Evolutionary conservation across 1,139 yeast species (phyloP), one percentile per base, ranked within the genome.

Genomic region (Zygosaccharomyces pseudobailii): DNA sequence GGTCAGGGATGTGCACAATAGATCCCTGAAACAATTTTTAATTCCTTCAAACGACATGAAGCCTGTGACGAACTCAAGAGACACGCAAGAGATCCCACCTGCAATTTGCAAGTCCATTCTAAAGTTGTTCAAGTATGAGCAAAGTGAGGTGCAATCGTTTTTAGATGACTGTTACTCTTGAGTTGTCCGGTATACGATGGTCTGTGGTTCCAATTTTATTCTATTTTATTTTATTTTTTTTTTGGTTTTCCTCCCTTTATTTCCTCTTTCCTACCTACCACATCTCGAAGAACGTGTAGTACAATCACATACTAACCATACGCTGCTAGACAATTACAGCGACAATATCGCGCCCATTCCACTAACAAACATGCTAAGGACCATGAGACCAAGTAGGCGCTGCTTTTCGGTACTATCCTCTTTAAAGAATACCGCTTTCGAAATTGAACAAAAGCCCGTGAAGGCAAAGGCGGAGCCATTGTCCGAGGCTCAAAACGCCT

Each of bases 401-500:
- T 35, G 48, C 6, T 48, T 46, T 33, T 51, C 54, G 5, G 54
- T 53, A 27, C 36, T 55, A 13, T 48, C 51, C 9, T 41, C 50
- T 10, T 35, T 54, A 37, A 50, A 48, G 34, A 42, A 28, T 22
- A 20, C 39, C 19, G 39, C 47, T 34, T 31, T 43, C 20, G 41
- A 36, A 20, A 19, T 42, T 17, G 17, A 45, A 2, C 10, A 24
- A 10, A 47, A 46, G 20, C 39, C 43, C 6, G 47, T 39, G n/a
- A 40, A 28, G 13, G 44, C 37, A 5, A 51, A 53, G 38, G 55
- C 47, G 41, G 52, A 55, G 1, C 64, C 74, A 4, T 62, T 81
- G 43, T 74, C 80, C 3, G 69, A 69, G 40, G 86, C 87, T 0
- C 90, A 84, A 59, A 72, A 72, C 53, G 89, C 89, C 1, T 87